Percentiles rank a stretch among this genome's conserved stretches.
phyloP scores from a whole-genome alignment of 2,329 filamentous ascomycete genomes.

The Pseudogymnoascus verrucosus region DNA sequence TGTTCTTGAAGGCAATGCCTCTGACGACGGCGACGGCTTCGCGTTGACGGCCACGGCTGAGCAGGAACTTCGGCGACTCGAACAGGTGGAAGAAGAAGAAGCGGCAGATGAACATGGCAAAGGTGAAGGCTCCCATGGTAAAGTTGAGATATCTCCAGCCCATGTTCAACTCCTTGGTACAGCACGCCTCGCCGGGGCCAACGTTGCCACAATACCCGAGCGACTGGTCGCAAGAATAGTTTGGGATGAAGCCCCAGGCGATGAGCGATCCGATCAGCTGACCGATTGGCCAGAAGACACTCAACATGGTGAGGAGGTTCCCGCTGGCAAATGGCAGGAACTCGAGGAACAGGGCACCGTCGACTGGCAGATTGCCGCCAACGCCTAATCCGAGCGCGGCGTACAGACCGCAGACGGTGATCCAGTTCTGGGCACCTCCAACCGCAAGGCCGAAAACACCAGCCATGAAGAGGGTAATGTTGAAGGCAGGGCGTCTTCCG shows the following conservation, averaged over 20 bases:
- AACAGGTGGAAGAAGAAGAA: slow-evolving; percentile 76
- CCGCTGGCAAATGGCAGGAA: slow-evolving; percentile 71
- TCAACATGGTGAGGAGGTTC: slow-evolving; percentile 69
- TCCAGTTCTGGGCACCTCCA: slow-evolving; percentile 62
- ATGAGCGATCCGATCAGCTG: slow-evolving; percentile 65
- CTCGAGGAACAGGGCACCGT: slow-evolving; percentile 75
- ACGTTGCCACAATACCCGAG: slow-evolving; percentile 25
- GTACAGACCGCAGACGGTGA: slow-evolving; percentile 51
- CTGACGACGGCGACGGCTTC: slow-evolving; percentile 77
- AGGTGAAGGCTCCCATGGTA: slow-evolving; percentile 63
- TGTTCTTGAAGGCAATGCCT: slow-evolving; percentile 66
- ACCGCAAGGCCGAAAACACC: slow-evolving; percentile 65
- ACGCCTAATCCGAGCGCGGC: slow-evolving; percentile 59
- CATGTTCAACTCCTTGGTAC: slow-evolving; percentile 40
- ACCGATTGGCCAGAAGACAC: slow-evolving; percentile 79
- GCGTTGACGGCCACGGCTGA: slow-evolving; percentile 65
- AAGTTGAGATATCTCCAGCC: slow-evolving; percentile 72
- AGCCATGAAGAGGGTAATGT: slow-evolving; percentile 67
- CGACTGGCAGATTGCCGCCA: slow-evolving; percentile 69
- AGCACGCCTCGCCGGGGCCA: slow-evolving; percentile 22
- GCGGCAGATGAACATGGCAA: slow-evolving; percentile 69
- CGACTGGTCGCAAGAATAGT: slow-evolving; percentile 27
- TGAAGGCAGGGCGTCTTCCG: slow-evolving; percentile 74
- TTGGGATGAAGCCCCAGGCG: slow-evolving; percentile 65
- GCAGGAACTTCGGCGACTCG: slow-evolving; percentile 78